A percentile compares a stretch with the other conserved stretches of the same genome.
Evolutionary conservation across 2,329 filamentous ascomycete species (phyloP).

Genomic region (Lachnellula cervina): DNA sequence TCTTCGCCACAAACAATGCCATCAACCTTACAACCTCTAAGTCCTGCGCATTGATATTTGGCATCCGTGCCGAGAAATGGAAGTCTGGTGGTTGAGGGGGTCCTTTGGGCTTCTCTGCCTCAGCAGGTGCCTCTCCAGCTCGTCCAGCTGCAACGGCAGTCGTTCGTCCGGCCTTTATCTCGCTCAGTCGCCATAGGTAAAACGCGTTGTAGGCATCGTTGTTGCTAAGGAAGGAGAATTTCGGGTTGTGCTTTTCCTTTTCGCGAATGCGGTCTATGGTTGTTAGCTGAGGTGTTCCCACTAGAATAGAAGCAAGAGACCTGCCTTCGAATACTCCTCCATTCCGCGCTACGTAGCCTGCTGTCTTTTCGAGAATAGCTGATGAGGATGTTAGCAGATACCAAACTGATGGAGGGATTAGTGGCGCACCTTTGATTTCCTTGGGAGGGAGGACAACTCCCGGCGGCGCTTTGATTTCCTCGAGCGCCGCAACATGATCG

Average conservation of each 20-base stretch:
- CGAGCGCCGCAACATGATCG: slow-evolving; percentile 48
- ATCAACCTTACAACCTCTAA: slow-evolving; percentile 70
- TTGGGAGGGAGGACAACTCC: slow-evolving; percentile 80
- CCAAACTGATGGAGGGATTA: slow-evolving; percentile 29
- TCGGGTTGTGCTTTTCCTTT: slow-evolving; percentile 79
- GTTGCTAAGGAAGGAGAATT: slow-evolving; percentile 80
- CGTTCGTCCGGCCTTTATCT: slow-evolving; percentile 79
- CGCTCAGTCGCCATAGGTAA: slow-evolving; percentile 84
- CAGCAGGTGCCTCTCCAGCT: slow-evolving; percentile 54
- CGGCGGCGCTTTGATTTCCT: slow-evolving; percentile 71
- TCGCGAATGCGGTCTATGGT: slow-evolving; percentile 71
- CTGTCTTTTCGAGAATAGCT: slow-evolving; percentile 85
- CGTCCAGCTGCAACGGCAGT: slow-evolving; percentile 73
- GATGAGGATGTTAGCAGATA: slow-evolving; percentile 21
- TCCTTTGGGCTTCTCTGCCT: slow-evolving; percentile 67
- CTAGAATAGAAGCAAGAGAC: slow-evolving; percentile 8
- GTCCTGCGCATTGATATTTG: slow-evolving; percentile 93
- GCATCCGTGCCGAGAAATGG: slow-evolving; percentile 93
- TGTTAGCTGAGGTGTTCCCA: slow-evolving; percentile 12
- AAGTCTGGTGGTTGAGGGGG: slow-evolving; percentile 83
- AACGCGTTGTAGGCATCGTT: slow-evolving; percentile 82
- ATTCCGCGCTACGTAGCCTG: slow-evolving; percentile 76
- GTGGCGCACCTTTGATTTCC: slow-evolving; percentile 63
- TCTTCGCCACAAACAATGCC: slow-evolving; percentile 87
- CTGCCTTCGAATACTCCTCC: slow-evolving; percentile 56